phyloP scores from a whole-genome alignment of 345 rosid species.

The Salix viminalis region DNA sequence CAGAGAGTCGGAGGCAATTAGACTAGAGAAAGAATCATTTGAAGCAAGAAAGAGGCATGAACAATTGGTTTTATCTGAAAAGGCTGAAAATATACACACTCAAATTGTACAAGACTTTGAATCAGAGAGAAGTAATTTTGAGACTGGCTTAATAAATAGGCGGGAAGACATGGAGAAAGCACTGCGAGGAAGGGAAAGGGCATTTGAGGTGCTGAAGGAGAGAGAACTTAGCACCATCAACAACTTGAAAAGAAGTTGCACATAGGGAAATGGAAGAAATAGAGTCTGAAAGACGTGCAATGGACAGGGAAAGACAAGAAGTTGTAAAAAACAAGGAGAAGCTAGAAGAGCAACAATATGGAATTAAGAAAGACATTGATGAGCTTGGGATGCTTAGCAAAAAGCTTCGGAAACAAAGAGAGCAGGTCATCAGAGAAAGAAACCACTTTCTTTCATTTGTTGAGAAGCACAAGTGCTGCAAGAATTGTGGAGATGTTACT shows the following conservation, averaged over 20 bases:
- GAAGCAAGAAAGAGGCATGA: constrained; percentile 62
- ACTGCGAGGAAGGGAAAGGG: constrained; percentile 36
- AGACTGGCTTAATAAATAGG: constrained; percentile 38
- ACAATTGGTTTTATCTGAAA: constrained; percentile 46
- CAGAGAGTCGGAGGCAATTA: constrained; percentile 52
- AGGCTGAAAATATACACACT: constrained; percentile 43
- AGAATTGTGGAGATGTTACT: constrained; percentile 51
- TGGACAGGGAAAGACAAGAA: constrained; percentile 50
- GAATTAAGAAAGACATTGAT: constrained; percentile 55
- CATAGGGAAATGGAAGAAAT: constrained; percentile 52
- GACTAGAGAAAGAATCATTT: constrained; percentile 60
- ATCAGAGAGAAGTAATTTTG: constrained; percentile 41
- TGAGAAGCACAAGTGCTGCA: constrained; percentile 56
- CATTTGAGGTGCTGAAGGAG: constrained; percentile 45
- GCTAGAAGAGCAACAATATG: constrained; percentile 51
- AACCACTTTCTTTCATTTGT: constrained; percentile 52
- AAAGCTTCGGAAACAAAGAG: constrained; percentile 52
- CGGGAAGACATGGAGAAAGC: constrained; percentile 53
- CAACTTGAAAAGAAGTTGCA: constrained; percentile 42
- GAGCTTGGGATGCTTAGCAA: constrained; percentile 57
- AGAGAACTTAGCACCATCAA: constrained; percentile 38
- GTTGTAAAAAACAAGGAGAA: constrained; percentile 41
- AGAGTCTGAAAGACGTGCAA: constrained; percentile 37
- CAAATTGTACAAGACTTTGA: constrained; percentile 58
- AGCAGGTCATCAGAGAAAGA: constrained; percentile 45